Evolutionary conservation across 1,284 basidiomycete genomes (phyloP).

Genomic region (Cystobasidiaceae sp.): DNA sequence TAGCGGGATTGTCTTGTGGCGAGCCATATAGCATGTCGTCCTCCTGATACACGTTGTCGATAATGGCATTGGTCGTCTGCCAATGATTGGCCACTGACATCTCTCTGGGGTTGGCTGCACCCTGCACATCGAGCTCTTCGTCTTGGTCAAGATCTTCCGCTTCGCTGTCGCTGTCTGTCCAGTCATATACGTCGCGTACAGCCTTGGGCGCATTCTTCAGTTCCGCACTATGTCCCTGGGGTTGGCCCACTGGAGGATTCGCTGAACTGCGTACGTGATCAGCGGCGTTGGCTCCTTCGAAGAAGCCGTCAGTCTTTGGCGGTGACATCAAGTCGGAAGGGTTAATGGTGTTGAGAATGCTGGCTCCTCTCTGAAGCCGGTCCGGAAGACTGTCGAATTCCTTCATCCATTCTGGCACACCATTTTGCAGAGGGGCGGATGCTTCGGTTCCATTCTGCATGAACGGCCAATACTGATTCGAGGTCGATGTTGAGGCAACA

Average conservation of each 20-base stretch:
- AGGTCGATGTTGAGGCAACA: too few relatives aligned
- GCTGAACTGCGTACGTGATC: neutral
- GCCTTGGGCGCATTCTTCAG: neutral
- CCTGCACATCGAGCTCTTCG: too few relatives aligned
- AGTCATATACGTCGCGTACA: conserved; percentile 7
- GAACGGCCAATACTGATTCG: too few relatives aligned
- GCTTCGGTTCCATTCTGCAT: too few relatives aligned
- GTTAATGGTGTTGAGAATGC: neutral
- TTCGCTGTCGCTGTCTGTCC: neutral
- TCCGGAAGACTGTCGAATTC: neutral
- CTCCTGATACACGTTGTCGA: neutral
- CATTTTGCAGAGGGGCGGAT: neutral
- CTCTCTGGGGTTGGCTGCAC: too few relatives aligned
- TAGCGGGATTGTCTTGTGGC: neutral
- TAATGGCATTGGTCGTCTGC: too few relatives aligned
- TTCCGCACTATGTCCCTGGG: neutral
- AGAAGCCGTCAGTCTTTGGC: neutral
- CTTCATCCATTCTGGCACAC: too few relatives aligned
- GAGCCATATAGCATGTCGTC: neutral
- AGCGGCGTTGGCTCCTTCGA: too few relatives aligned
- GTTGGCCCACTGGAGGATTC: neutral
- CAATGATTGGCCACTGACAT: too few relatives aligned
- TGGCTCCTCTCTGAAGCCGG: neutral
- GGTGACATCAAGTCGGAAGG: neutral
- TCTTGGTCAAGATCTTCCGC: neutral